phyloP scores from a whole-genome alignment of 1,139 yeast genomes.

The Saccharomyces hybrid region DNA sequence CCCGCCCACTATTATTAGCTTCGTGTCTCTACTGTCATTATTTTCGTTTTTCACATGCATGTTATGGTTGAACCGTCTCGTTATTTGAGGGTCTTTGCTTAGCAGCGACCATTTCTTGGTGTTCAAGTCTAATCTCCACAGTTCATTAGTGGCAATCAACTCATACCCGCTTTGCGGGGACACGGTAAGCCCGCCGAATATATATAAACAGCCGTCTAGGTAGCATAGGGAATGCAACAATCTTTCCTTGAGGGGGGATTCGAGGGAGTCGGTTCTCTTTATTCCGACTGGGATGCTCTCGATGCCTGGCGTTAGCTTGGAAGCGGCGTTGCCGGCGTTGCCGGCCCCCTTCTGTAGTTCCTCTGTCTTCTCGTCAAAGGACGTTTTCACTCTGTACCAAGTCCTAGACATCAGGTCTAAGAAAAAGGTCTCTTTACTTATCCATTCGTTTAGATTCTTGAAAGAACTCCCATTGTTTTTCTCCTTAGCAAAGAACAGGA shows the following conservation, averaged over 20 bases:
- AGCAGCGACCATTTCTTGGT: conserved; percentile 46
- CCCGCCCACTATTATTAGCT: conserved; percentile 58
- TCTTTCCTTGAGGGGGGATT: conserved; percentile 42
- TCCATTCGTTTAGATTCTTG: conserved; percentile 34
- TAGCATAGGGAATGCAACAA: conserved; percentile 52
- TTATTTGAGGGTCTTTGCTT: conserved; percentile 36
- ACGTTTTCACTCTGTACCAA: conserved; percentile 43
- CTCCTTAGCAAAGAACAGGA: conserved; percentile 23
- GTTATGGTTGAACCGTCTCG: conserved; percentile 45
- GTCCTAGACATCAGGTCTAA: conserved; percentile 49
- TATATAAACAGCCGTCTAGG: conserved; percentile 43
- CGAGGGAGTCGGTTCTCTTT: neutral
- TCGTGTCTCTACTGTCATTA: conserved; percentile 43
- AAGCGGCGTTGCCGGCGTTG: no score
- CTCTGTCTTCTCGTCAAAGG: conserved; percentile 4
- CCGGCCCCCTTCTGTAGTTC: neutral
- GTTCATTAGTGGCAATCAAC: conserved; percentile 50
- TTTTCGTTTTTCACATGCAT: conserved; percentile 39
- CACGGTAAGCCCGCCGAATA: conserved; percentile 53
- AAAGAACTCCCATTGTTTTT: conserved; percentile 18
- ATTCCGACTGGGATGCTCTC: no score
- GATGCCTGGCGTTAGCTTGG: neutral
- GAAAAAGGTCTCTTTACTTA: conserved; percentile 52
- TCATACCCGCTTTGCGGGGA: conserved; percentile 30
- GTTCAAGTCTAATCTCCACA: conserved; percentile 57